Evolutionary conservation across 139 green algal species (phyloP), one percentile per base, ranked within the genome.

Genomic region (Deuterostichococcus epilithicus): DNA sequence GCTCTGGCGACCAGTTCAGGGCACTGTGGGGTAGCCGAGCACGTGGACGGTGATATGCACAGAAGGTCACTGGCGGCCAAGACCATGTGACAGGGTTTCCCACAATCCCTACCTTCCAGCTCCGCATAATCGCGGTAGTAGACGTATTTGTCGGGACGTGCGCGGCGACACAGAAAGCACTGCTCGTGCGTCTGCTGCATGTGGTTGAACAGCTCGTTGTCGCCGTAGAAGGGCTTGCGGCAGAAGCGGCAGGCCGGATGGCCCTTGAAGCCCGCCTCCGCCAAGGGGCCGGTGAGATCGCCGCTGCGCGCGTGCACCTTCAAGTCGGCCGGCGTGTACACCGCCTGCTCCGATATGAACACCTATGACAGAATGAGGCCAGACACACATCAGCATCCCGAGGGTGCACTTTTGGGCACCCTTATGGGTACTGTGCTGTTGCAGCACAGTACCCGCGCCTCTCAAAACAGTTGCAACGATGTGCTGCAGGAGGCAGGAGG

Each of bases 91-190:
- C 5, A 70, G 3, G 33, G 6, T 4, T 70, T n/a, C 13, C 63
- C 47, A n/a, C n/a, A n/a, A n/a, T n/a, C n/a, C n/a, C 60, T 68
- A 92, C 88, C 87, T 75, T 95, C 90, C 20, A 97, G 83, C 76
- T 96, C 88, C 1, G 77, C 59, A 70, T 96, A 96, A 83, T 98
- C 89, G 5, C 82, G 70, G 86, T 93, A 99, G 85, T 98, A 99
- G 1, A 95, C 87, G 74, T 95, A 94, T 58, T 88, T 86, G 60
- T 89, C 68, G 5, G 95, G 95, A 13, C 80, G 67, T 25, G 73
- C 77, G 18, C 89, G 81, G 28, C 88, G 70, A 87, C 92, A 98
- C 25, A 97, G 78, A 78, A 97, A 95, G 86, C 93, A 97, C 73
- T 94, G 84, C 84, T 97, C 91, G 82, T 98, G 95, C 28, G 65